phyloP scores from a whole-genome alignment of 805 yeast genomes.

The Ogataea ramenticola region DNA sequence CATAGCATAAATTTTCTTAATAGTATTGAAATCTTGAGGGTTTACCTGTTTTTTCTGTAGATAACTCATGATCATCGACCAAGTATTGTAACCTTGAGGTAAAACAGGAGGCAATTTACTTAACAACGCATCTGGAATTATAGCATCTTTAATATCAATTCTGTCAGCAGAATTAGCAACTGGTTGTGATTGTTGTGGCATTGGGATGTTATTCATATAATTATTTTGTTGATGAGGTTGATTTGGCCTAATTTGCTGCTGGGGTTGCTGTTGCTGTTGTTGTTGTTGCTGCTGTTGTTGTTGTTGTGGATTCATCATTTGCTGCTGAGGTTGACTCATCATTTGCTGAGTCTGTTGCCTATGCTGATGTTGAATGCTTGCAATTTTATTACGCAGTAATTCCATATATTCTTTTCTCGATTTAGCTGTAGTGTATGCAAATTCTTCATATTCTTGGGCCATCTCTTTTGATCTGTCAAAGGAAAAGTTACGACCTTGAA shows the following conservation, averaged over 20 bases:
- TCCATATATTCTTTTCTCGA: constrained; percentile 53
- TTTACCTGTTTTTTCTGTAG: constrained; percentile 52
- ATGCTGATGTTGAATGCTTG: constrained; percentile 23
- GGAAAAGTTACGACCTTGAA: constrained; percentile 24
- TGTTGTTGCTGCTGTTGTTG: constrained; percentile 4
- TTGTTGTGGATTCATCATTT: constrained; percentile 11
- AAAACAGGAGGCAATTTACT: constrained; percentile 58
- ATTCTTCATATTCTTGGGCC: constrained; percentile 68
- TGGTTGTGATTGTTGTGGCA: constrained; percentile 2
- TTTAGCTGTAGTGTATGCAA: constrained; percentile 50
- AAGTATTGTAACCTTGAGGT: constrained; percentile 73
- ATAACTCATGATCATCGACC: constrained; percentile 70
- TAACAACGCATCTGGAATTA: constrained; percentile 65
- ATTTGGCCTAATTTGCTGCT: constrained; percentile 12
- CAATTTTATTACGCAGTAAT: constrained; percentile 33
- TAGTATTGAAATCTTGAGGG: constrained; percentile 46
- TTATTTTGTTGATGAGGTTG: constrained; percentile 8
- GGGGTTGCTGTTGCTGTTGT: constrained; percentile 1
- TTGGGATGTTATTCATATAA: background rate
- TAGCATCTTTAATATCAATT: constrained; percentile 49
- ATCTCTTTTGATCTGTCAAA: constrained; percentile 38
- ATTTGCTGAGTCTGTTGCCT: constrained; percentile 20
- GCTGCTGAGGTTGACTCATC: constrained; percentile 19
- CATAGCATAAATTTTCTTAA: constrained; percentile 60
- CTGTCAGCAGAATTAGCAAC: constrained; percentile 5